Percentiles rank a stretch among this genome's conserved stretches.
These are phyloP conservation scores for Fusarium keratoplasticum DNA, from an alignment of 2,329 filamentous ascomycete genomes.

Conservation along the genomic window DNA sequence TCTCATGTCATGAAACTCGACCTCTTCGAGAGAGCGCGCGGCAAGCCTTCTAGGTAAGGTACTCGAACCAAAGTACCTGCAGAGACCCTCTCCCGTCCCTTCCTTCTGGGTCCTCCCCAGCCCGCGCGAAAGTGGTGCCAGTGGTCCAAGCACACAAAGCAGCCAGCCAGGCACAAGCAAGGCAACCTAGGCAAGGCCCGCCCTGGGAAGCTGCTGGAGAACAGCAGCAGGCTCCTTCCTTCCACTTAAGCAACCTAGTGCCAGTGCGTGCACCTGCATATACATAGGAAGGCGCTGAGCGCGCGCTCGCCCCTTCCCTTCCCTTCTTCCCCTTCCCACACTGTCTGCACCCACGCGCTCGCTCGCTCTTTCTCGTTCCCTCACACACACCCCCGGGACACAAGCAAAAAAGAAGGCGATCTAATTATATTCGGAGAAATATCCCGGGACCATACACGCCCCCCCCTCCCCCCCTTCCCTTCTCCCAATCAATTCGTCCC, in stretches of 20 bases:
- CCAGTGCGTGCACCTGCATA: background rate
- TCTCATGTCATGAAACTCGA: slow-evolving; percentile 30
- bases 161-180: background rate
- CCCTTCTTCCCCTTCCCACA: background rate
- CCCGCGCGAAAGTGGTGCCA: background rate
- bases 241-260: background rate
- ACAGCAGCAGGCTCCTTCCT: slow-evolving; percentile 11
- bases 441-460: slow-evolving; percentile 15
- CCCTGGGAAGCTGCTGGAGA: background rate
- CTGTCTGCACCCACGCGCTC: background rate
- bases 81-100: slow-evolving; percentile 25
- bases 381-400: slow-evolving; percentile 12
- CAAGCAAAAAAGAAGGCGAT: slow-evolving; percentile 25
- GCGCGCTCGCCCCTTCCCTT: slow-evolving; percentile 1
- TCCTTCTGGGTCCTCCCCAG: slow-evolving; percentile 22
- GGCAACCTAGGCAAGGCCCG: background rate
- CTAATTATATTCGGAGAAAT: slow-evolving; percentile 43
- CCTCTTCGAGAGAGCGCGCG: slow-evolving; percentile 19
- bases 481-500: slow-evolving; percentile 2
- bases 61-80: slow-evolving; percentile 20
- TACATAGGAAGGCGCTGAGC: background rate
- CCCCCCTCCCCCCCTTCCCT: slow-evolving; percentile 17
- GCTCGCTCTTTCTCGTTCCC: background rate
- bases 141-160: slow-evolving; percentile 2
- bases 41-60: slow-evolving; percentile 5